Base-by-base conservation (phyloP, 129 eudicot genomes). In the Calendula officinalis region DNA sequence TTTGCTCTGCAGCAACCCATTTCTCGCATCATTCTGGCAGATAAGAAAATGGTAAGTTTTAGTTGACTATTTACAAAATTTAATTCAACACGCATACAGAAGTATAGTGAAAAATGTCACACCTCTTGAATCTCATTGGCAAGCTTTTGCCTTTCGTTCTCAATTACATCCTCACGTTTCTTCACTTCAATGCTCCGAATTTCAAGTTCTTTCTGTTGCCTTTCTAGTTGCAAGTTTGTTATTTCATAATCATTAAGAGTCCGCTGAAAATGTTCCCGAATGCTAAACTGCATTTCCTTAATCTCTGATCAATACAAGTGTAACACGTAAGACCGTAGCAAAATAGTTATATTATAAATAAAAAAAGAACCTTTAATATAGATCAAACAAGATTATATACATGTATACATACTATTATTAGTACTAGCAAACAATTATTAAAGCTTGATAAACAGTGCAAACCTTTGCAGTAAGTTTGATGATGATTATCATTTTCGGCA, bases 41-140 rank as follows among this genome's bases (percentile, higher is more conserved):
- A 51, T 58, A n/a, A 6, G 30, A 58, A 38, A 16, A 27, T 38
- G 42, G 8, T 5, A 5, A 54, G 8, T 9, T 27, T 54, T 27
- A 8, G 6, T 51, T 22, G 30, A 22, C 30, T 44, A 44, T 3
- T 44, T 44, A 44, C n/a, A 44, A 44, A 44, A 4, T 9, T 44
- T 7, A 11, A 6, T 51, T 54, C 2, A 8, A 4, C 11, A 54
- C 3, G 32, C 4, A 30, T 27, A 8, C 9, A 5, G 4, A 14
- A 65, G 39, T n/a, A 60, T 38, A 22, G 2, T 22, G 30, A 22
- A 22, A 22, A 22, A 64, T 54, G 62, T 62, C 32, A 38, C 43
- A 89, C 96, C 94, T 85, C 73, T 80, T 85, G 87, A 59, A 82
- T 77, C 4, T 82, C 96, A 65, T 89, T 90, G 5, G 74, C 16